These are phyloP conservation scores for Eucalyptus cladocalyx DNA, from an alignment of 345 rosid genomes.

Conservation along the genomic window DNA sequence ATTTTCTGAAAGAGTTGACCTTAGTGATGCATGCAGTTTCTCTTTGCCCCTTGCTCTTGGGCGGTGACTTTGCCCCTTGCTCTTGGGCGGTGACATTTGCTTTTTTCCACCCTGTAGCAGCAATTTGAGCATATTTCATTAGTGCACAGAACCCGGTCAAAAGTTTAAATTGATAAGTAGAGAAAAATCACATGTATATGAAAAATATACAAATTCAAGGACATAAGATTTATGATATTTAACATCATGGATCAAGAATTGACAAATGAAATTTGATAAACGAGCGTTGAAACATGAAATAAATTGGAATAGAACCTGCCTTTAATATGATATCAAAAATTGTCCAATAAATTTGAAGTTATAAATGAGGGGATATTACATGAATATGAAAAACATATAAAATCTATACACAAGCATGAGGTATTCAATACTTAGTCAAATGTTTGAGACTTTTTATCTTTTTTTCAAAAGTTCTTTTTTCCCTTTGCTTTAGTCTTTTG, in stretches of 20 bases:
- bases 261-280: background rate
- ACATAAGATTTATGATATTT: background rate
- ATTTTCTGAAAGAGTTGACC: background rate
- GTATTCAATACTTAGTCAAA: background rate
- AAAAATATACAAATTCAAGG: background rate
- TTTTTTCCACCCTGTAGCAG: background rate
- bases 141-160: background rate
- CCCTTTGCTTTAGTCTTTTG: background rate
- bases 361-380: background rate
- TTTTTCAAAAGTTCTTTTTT: background rate
- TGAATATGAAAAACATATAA: background rate
- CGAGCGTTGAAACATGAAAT: no score
- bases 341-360: background rate
- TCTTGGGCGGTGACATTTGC: background rate
- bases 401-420: background rate
- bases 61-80: background rate
- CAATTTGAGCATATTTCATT: background rate
- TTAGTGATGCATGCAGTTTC: background rate
- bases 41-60: background rate
- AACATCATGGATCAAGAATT: background rate
- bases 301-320: no score
- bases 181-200: background rate
- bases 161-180: background rate
- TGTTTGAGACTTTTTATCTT: background rate
- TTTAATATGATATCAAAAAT: background rate